A percentile compares a stretch with the other conserved stretches of the same genome.
phyloP scores from a whole-genome alignment of 768 basidiomycete species.

The Auriculariales sp. region DNA sequence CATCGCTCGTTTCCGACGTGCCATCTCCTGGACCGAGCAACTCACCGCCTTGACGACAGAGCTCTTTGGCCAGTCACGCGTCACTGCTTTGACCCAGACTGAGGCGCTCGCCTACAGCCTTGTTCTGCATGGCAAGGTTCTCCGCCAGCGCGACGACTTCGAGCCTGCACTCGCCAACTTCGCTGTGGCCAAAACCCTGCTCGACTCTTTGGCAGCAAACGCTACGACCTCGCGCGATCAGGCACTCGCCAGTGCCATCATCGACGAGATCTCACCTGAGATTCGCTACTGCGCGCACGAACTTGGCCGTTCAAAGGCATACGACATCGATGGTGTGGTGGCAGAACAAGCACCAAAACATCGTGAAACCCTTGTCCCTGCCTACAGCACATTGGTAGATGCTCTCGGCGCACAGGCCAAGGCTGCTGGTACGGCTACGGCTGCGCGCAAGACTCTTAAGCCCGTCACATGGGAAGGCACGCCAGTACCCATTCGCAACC shows the following conservation, averaged over 20 bases:
- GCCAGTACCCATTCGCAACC: conserved; percentile 73
- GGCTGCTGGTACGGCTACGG: conserved; percentile 18
- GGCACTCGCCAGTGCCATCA: conserved; percentile 69
- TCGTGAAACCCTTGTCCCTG: conserved; percentile 46
- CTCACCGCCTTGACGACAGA: conserved; percentile 60
- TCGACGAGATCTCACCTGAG: conserved; percentile 81
- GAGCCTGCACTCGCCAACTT: conserved; percentile 51
- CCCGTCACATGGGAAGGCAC: conserved; percentile 67
- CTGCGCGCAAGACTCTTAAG: conserved; percentile 38
- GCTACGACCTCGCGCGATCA: conserved; percentile 72
- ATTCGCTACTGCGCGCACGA: conserved; percentile 89
- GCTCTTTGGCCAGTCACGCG: conserved; percentile 35
- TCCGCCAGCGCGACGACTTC: conserved; percentile 62
- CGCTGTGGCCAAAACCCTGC: conserved; percentile 57
- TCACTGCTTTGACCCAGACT: conserved; percentile 43
- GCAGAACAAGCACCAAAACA: conserved; percentile 43
- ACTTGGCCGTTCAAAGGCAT: conserved; percentile 60
- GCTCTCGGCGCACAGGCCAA: conserved; percentile 30
- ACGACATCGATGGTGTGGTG: conserved; percentile 68
- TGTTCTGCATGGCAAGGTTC: conserved; percentile 68
- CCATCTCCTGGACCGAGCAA: conserved; percentile 65
- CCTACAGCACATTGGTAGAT: conserved; percentile 39
- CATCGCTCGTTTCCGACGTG: conserved; percentile 67
- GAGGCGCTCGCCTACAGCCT: conserved; percentile 70
- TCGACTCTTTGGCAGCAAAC: conserved; percentile 48